Evolutionary conservation across 1,284 basidiomycete genomes (phyloP).

Genomic region (Pseudozyma flocculosa): DNA sequence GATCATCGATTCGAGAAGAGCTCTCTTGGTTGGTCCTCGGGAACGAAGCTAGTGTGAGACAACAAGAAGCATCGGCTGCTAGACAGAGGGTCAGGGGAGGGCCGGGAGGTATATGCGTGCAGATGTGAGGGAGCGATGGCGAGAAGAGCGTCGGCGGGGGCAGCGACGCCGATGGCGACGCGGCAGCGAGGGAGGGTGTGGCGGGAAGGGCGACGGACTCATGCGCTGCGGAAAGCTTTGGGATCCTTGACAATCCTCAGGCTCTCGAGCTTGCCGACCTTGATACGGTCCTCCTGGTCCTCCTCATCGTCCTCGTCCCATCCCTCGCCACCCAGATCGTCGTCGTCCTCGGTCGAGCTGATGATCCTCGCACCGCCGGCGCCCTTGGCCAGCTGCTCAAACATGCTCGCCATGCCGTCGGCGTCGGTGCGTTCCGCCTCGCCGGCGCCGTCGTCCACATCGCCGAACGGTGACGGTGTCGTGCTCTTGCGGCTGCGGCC

Average conservation of each 20-base stretch:
- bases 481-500: slow-evolving; percentile 27
- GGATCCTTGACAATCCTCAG: slow-evolving; percentile 50
- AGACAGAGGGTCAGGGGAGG: too few relatives aligned
- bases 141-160: too few relatives aligned
- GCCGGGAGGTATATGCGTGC: too few relatives aligned
- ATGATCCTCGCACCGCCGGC: slow-evolving; percentile 7
- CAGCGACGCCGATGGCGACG: too few relatives aligned
- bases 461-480: slow-evolving; percentile 12
- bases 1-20: too few relatives aligned
- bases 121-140: too few relatives aligned
- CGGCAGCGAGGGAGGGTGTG: too few relatives aligned
- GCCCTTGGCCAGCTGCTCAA: slow-evolving; percentile 14
- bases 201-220: too few relatives aligned
- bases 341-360: slow-evolving; percentile 59
- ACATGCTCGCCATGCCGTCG: background rate
- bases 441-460: background rate
- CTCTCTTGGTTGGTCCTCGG: too few relatives aligned
- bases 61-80: too few relatives aligned
- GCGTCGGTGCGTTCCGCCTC: background rate
- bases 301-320: slow-evolving; percentile 16
- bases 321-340: slow-evolving; percentile 49
- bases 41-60: too few relatives aligned
- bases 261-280: slow-evolving; percentile 35
- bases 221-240: slow-evolving; percentile 42
- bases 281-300: slow-evolving; percentile 27